Percentiles rank a stretch among this genome's conserved stretches.
phyloP scores from a whole-genome alignment of 768 basidiomycete genomes.

The Russula lepida region DNA sequence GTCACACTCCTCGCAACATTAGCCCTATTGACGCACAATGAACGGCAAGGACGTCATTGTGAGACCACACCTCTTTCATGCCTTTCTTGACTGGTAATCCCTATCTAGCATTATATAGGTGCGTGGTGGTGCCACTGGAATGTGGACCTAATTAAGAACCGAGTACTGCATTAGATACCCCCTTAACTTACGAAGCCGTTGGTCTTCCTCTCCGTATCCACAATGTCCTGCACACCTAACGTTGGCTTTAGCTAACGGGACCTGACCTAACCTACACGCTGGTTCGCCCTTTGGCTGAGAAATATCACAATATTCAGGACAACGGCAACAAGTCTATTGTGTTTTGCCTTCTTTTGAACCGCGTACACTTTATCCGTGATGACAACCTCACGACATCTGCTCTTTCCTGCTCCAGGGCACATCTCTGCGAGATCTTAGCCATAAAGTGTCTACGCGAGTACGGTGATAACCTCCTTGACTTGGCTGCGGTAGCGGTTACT shows the following conservation, averaged over 20 bases:
- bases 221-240: not conserved
- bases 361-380: slow-evolving; percentile 78
- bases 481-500: slow-evolving; percentile 65
- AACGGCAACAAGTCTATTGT: slow-evolving; percentile 75
- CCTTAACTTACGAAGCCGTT: slow-evolving; percentile 74
- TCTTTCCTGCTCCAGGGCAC: slow-evolving; percentile 66
- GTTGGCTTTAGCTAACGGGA: slow-evolving; percentile 49
- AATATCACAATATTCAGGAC: slow-evolving; percentile 67
- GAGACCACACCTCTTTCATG: not conserved
- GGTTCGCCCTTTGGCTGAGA: slow-evolving; percentile 78
- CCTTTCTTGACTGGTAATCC: not conserved
- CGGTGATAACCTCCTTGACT: slow-evolving; percentile 56
- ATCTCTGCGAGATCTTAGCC: slow-evolving; percentile 86
- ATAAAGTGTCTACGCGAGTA: slow-evolving; percentile 68
- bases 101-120: slow-evolving; percentile 63
- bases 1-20: not conserved
- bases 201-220: slow-evolving; percentile 23
- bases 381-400: slow-evolving; percentile 59
- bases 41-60: slow-evolving; percentile 14
- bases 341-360: slow-evolving; percentile 83
- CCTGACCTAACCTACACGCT: slow-evolving; percentile 91
- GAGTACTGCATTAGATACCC: slow-evolving; percentile 54
- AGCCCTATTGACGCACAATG: not conserved
- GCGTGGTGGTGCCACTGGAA: slow-evolving; percentile 18
- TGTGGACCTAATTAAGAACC: slow-evolving; percentile 1